phyloP scores from a whole-genome alignment of 2,329 filamentous ascomycete genomes.

The Emergomyces africanus region DNA sequence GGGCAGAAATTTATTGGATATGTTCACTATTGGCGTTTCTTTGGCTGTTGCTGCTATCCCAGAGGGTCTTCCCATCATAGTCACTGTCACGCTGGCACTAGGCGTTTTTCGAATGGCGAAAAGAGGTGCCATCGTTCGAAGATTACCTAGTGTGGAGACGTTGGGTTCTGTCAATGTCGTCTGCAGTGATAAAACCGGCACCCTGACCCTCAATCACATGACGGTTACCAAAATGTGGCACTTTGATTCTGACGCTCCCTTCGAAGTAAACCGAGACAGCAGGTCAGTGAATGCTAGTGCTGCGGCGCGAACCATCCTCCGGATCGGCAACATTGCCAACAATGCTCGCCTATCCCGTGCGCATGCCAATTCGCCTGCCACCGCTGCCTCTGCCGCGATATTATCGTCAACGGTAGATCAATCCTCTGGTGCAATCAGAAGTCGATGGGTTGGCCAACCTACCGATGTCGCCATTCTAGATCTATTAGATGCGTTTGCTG shows the following conservation, averaged over 20 bases:
- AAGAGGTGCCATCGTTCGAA: conserved; percentile 86
- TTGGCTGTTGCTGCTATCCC: conserved; percentile 93
- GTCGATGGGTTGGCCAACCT: conserved; percentile 90
- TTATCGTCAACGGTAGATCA: conserved; percentile 68
- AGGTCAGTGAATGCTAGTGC: conserved; percentile 49
- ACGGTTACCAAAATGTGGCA: conserved; percentile 95
- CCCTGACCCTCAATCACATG: conserved; percentile 96
- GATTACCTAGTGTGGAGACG: conserved; percentile 93
- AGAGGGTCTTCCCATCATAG: conserved; percentile 93
- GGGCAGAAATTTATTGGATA: conserved; percentile 78
- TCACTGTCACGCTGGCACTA: conserved; percentile 88
- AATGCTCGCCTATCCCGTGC: conserved; percentile 70
- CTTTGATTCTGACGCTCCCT: conserved; percentile 53
- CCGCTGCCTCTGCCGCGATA: conserved; percentile 60
- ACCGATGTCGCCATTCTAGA: conserved; percentile 97
- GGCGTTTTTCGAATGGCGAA: conserved; percentile 95
- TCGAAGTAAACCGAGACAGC: conserved; percentile 45
- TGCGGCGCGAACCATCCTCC: conserved; percentile 66
- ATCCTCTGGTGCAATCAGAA: conserved; percentile 52
- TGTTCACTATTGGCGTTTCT: conserved; percentile 96
- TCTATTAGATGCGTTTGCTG: conserved; percentile 76
- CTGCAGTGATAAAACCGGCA: conserved; percentile 97
- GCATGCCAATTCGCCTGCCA: conserved; percentile 56
- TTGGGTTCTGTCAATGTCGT: conserved; percentile 99
- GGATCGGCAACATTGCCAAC: conserved; percentile 94